A percentile compares a stretch with the other conserved stretches of the same genome.
Conservation (phyloP, 2,329 filamentous ascomycete species). For the Cladobotryum protrusum region DNA sequence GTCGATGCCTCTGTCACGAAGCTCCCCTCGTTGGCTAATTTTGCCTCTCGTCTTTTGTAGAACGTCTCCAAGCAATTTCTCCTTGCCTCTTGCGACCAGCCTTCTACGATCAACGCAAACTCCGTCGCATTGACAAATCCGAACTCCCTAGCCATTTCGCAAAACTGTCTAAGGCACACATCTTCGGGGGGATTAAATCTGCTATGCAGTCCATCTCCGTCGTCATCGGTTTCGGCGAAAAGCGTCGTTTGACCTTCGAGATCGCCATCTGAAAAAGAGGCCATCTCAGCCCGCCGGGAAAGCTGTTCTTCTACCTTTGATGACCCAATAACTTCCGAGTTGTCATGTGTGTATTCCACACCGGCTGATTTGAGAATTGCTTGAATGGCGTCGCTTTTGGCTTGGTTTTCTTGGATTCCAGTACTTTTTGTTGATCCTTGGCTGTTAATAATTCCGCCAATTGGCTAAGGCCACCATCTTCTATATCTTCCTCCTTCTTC, state of each 20-base stretch:
- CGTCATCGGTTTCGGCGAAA: slow-evolving; percentile 45
- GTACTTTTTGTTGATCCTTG: slow-evolving; percentile 38
- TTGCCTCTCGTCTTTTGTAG: slow-evolving; percentile 61
- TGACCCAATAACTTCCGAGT: slow-evolving; percentile 87
- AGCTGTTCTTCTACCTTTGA: slow-evolving; percentile 87
- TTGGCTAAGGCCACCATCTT: slow-evolving; percentile 65
- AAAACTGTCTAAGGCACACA: slow-evolving; percentile 78
- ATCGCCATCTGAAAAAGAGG: slow-evolving; percentile 38
- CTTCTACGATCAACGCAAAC: slow-evolving; percentile 86
- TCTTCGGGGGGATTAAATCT: slow-evolving; percentile 67
- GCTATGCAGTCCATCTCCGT: slow-evolving; percentile 26
- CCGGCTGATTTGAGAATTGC: slow-evolving; percentile 84
- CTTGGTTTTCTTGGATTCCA: slow-evolving; percentile 29
- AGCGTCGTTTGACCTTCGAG: slow-evolving; percentile 48
- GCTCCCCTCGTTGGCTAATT: slow-evolving; percentile 30
- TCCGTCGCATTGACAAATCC: slow-evolving; percentile 71
- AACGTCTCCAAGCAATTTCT: slow-evolving; percentile 73
- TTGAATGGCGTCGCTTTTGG: slow-evolving; percentile 67
- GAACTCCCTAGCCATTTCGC: slow-evolving; percentile 76
- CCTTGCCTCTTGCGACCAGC: slow-evolving; percentile 79
- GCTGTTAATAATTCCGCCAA: slow-evolving; percentile 51
- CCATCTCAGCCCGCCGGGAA: slow-evolving; percentile 66
- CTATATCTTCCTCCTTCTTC: slow-evolving; percentile 42
- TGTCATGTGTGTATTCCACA: slow-evolving; percentile 93
- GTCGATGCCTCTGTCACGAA: slow-evolving; percentile 15